Evolutionary conservation across 257 asterid genomes (phyloP).

Genomic region (Primulina huaijiensis): DNA sequence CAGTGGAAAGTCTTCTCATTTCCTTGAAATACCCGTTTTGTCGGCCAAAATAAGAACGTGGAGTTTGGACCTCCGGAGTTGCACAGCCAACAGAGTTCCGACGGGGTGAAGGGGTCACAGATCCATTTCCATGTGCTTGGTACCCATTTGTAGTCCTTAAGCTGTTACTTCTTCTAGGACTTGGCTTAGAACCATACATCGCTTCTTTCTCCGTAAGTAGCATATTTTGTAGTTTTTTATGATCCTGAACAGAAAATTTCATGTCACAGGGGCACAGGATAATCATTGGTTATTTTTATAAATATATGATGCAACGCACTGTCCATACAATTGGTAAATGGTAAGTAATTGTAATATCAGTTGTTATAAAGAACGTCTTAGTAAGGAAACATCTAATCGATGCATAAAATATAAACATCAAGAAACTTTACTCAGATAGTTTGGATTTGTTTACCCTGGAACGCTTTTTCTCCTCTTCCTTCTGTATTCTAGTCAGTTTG

Average conservation of each 20-base stretch:
- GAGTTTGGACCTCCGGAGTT: conserved; percentile 67
- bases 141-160: conserved; percentile 55
- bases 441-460: conserved; percentile 55
- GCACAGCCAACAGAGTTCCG: conserved; percentile 68
- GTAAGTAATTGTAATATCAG: neutral
- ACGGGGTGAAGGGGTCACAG: conserved; percentile 86
- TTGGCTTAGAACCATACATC: conserved; percentile 83
- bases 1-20: conserved; percentile 83
- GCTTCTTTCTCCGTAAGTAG: conserved; percentile 85
- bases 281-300: neutral
- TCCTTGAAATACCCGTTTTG: conserved; percentile 71
- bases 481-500: conserved; percentile 63
- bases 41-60: conserved; percentile 77
- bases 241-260: conserved; percentile 51
- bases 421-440: conserved; percentile 14
- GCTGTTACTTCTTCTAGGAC: conserved; percentile 82
- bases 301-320: neutral
- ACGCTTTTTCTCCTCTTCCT: conserved; percentile 81
- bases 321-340: neutral
- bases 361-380: neutral
- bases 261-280: neutral
- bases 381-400: neutral
- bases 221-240: conserved; percentile 83
- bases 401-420: neutral
- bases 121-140: conserved; percentile 58